A percentile compares a stretch with the other conserved stretches of the same genome.
Evolutionary conservation across 2,329 filamentous ascomycete species (phyloP).

Genomic region (Fusarium paranaense): DNA sequence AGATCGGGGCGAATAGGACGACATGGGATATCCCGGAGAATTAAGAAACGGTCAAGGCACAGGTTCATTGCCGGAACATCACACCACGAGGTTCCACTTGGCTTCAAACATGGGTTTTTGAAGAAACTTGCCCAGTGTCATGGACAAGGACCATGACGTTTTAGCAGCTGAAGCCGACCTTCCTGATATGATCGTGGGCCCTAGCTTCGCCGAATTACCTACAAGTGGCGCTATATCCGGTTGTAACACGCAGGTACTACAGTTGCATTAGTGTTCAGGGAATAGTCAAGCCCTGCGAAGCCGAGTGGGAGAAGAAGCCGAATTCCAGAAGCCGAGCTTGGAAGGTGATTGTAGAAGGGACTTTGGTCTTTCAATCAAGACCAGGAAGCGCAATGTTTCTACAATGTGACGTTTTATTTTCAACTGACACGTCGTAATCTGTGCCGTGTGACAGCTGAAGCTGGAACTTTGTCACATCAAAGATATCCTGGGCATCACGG

Average conservation of each 20-base stretch:
- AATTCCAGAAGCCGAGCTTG: neutral
- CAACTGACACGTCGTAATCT: neutral
- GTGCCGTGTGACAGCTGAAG: neutral
- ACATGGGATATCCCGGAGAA: neutral
- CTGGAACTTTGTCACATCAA: neutral
- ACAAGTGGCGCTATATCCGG: neutral
- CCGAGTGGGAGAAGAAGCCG: neutral
- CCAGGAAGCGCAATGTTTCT: neutral
- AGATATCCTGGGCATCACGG: neutral
- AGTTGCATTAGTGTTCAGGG: neutral
- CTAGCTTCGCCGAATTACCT: neutral
- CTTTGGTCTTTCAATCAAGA: neutral
- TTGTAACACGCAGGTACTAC: neutral
- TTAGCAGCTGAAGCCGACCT: neutral
- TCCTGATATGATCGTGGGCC: neutral
- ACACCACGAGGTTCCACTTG: neutral
- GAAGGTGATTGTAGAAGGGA: neutral
- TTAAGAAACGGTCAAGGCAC: neutral
- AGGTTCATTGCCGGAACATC: neutral
- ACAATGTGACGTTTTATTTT: neutral
- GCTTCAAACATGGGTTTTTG: neutral
- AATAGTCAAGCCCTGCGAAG: neutral
- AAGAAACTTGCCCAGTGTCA: neutral
- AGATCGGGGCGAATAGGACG: neutral
- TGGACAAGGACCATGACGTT: neutral